These are phyloP conservation scores for Tolypocladium guangdongense DNA, from an alignment of 2,329 filamentous ascomycete genomes.

Conservation along the genomic window DNA sequence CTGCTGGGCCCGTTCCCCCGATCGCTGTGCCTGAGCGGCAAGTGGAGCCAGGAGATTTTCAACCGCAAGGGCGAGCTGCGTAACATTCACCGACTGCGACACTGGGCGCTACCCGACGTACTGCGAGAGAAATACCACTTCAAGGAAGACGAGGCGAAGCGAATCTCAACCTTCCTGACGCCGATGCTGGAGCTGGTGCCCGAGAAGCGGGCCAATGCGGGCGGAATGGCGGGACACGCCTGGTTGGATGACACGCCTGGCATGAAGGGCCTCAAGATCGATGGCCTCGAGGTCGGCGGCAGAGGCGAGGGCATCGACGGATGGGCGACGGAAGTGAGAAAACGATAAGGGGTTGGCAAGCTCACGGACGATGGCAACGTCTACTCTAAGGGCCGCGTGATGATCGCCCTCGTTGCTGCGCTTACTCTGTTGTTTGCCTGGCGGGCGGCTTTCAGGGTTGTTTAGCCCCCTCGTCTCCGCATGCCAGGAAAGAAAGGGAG, in stretches of 20 bases:
- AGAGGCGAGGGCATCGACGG: conserved; percentile 89
- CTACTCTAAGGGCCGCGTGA: background rate
- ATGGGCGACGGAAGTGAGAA: conserved; percentile 83
- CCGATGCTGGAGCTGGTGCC: conserved; percentile 89
- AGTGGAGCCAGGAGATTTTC: conserved; percentile 98
- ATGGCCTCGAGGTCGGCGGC: conserved; percentile 64
- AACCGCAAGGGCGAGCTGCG: conserved; percentile 94
- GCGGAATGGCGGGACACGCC: conserved; percentile 78
- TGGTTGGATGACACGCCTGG: conserved; percentile 81
- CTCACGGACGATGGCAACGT: conserved; percentile 1
- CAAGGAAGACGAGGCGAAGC: conserved; percentile 66
- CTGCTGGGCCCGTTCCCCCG: conserved; percentile 89
- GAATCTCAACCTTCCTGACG: conserved; percentile 68
- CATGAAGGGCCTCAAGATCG: conserved; percentile 71
- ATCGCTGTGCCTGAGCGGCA: conserved; percentile 79
- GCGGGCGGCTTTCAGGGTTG: background rate
- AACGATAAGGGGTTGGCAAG: conserved; percentile 41
- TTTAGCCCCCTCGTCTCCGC: background rate
- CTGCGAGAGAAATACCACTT: conserved; percentile 96
- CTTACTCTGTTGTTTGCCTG: background rate
- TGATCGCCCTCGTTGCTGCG: background rate
- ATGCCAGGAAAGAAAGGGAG: background rate
- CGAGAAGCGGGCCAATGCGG: conserved; percentile 84
- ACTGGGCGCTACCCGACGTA: conserved; percentile 92
- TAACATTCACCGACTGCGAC: conserved; percentile 90